These are phyloP conservation scores for Inga laurina DNA, from an alignment of 306 rosid species.

Conservation along the genomic window DNA sequence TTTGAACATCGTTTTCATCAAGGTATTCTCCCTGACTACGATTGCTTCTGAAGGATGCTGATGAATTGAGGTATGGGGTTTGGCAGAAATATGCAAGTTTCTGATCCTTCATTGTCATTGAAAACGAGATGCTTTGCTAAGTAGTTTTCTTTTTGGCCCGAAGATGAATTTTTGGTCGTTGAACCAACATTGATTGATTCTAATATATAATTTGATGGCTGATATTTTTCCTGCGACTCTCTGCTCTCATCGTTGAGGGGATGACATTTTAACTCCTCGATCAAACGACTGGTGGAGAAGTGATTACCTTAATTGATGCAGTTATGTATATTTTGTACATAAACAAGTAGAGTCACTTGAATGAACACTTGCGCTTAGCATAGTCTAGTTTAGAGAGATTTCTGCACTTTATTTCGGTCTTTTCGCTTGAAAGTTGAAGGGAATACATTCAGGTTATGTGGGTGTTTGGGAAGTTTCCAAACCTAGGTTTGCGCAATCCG, in stretches of 20 bases:
- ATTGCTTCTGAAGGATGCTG: not conserved
- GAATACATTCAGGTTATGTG: not conserved
- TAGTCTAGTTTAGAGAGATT: not conserved
- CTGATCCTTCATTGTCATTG: not conserved
- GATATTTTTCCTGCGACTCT: not conserved
- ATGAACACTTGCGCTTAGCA: not conserved
- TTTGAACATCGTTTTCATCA: slow-evolving; percentile 20
- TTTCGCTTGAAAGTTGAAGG: not conserved
- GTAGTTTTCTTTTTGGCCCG: not conserved
- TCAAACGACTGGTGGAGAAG: not conserved
- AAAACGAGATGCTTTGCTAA: not conserved
- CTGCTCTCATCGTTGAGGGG: slow-evolving; percentile 11
- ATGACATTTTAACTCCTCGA: slow-evolving; percentile 4
- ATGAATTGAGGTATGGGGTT: slow-evolving; percentile 20
- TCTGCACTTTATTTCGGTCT: not conserved
- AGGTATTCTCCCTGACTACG: slow-evolving; percentile 13
- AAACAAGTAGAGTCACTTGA: slow-evolving; percentile 7
- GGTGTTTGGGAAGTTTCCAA: too few species aligned
- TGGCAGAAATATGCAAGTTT: not conserved
- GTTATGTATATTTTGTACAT: slow-evolving; percentile 10
- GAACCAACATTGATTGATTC: not conserved
- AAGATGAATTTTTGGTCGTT: not conserved
- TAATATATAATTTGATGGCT: slow-evolving; percentile 18
- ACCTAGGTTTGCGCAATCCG: too few species aligned
- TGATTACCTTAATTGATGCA: not conserved